A percentile compares a stretch with the other conserved stretches of the same genome.
phyloP scores from a whole-genome alignment of 805 yeast species.

The Saccharomycopsis microspora region DNA sequence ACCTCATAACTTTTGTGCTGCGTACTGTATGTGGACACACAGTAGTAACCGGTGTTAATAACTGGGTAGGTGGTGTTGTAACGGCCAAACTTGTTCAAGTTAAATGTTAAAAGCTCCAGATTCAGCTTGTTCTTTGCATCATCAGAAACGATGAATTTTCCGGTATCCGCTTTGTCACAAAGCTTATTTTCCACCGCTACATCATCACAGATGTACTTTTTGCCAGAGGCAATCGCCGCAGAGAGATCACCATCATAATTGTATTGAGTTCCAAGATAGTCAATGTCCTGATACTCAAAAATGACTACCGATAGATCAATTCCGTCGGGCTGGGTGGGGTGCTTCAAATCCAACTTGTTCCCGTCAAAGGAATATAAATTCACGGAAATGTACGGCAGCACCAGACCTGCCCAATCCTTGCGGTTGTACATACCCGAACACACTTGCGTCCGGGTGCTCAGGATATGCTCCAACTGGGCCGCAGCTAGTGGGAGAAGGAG shows the following conservation, averaged over 20 bases:
- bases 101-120: slow-evolving; percentile 45
- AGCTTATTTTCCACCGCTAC: slow-evolving; percentile 41
- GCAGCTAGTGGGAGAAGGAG: too few species aligned
- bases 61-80: slow-evolving; percentile 55
- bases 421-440: slow-evolving; percentile 89
- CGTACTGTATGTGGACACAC: slow-evolving; percentile 63
- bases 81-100: slow-evolving; percentile 45
- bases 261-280: slow-evolving; percentile 43
- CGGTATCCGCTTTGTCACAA: slow-evolving; percentile 45
- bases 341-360: slow-evolving; percentile 20
- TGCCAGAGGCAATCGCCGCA: slow-evolving; percentile 7
- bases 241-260: slow-evolving; percentile 22
- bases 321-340: slow-evolving; percentile 23
- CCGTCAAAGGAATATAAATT: slow-evolving; percentile 26
- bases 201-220: slow-evolving; percentile 67
- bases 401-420: slow-evolving; percentile 76
- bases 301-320: slow-evolving; percentile 53
- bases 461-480: slow-evolving; percentile 31
- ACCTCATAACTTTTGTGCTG: slow-evolving; percentile 41
- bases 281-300: slow-evolving; percentile 76
- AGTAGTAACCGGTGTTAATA: slow-evolving; percentile 77
- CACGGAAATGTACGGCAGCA: slow-evolving; percentile 48
- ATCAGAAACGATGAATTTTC: slow-evolving; percentile 48
- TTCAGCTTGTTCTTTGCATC: slow-evolving; percentile 30
- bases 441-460: slow-evolving; percentile 43